Conservation (phyloP, 192 early-diverging fungal genomes). For the Umbelopsis ramanniana region DNA sequence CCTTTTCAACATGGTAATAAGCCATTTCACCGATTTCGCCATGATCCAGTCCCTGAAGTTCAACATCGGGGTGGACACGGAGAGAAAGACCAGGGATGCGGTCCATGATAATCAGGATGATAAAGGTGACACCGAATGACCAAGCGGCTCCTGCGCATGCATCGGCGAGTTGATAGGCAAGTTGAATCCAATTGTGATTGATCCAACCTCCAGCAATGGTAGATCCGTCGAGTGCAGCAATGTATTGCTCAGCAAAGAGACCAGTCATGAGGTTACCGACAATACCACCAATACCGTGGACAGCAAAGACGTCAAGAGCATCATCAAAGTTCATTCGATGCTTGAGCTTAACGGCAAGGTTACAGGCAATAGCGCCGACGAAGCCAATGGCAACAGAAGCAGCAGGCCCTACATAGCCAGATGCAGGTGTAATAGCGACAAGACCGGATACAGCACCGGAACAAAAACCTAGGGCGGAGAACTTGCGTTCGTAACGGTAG, state of each 20-base stretch:
- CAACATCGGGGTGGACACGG: slow-evolving; percentile 54
- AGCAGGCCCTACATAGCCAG: slow-evolving; percentile 65
- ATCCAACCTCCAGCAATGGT: slow-evolving; percentile 61
- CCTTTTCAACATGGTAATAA: slow-evolving; percentile 53
- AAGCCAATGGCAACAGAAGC: slow-evolving; percentile 68
- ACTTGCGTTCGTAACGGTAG: slow-evolving; percentile 58
- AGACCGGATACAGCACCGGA: slow-evolving; percentile 78
- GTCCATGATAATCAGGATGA: slow-evolving; percentile 60
- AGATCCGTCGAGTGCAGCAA: slow-evolving; percentile 53
- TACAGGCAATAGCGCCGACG: slow-evolving; percentile 58
- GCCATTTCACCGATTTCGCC: slow-evolving; percentile 82
- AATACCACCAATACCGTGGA: slow-evolving; percentile 73
- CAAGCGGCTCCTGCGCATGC: slow-evolving; percentile 64
- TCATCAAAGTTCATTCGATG: slow-evolving; percentile 64
- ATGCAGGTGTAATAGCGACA: slow-evolving; percentile 77
- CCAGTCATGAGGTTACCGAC: slow-evolving; percentile 79
- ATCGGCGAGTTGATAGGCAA: slow-evolving; percentile 73
- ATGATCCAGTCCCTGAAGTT: slow-evolving; percentile 72
- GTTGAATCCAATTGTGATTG: slow-evolving; percentile 69
- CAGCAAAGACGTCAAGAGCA: slow-evolving; percentile 70
- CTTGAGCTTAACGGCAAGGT: slow-evolving; percentile 54
- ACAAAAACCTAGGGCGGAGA: slow-evolving; percentile 74
- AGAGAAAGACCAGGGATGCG: slow-evolving; percentile 56
- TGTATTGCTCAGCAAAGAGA: slow-evolving; percentile 72
- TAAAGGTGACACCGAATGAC: slow-evolving; percentile 60